Conservation (phyloP, 176 grass and related monocot genomes). For the Aegilops umbellulata region DNA sequence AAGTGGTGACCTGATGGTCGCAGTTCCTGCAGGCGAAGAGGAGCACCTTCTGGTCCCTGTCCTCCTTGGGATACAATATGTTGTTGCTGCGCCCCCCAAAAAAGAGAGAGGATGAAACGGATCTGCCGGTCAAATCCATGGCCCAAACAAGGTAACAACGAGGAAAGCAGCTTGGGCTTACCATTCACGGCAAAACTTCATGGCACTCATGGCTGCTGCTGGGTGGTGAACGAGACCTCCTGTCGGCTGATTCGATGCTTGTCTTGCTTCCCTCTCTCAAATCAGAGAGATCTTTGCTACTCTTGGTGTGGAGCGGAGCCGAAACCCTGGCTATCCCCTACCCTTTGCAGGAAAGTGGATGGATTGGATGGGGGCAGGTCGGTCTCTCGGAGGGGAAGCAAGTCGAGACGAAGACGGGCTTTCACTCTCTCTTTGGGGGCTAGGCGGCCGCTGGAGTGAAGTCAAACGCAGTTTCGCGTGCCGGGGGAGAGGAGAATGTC, state of each 20-base stretch:
- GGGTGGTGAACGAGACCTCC: background rate
- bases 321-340: background rate
- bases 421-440: background rate
- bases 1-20: conserved; percentile 45
- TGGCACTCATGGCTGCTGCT: conserved; percentile 67
- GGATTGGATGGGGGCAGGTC: background rate
- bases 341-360: background rate
- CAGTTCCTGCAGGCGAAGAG: conserved; percentile 72
- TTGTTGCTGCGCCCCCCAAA: conserved; percentile 46
- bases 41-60: conserved; percentile 62
- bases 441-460: background rate
- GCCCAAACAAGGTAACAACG: background rate
- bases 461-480: background rate
- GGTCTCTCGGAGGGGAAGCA: background rate
- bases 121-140: background rate
- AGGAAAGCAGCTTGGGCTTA: conserved; percentile 22
- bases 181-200: conserved; percentile 84
- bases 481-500: background rate
- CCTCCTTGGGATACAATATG: conserved; percentile 71
- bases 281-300: conserved; percentile 32
- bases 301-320: background rate
- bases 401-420: background rate
- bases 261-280: background rate
- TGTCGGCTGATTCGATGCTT: background rate
- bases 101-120: background rate